A percentile compares a stretch with the other conserved stretches of the same genome.
phyloP scores from a whole-genome alignment of 805 yeast genomes.

The Schwanniomyces polymorphus region DNA sequence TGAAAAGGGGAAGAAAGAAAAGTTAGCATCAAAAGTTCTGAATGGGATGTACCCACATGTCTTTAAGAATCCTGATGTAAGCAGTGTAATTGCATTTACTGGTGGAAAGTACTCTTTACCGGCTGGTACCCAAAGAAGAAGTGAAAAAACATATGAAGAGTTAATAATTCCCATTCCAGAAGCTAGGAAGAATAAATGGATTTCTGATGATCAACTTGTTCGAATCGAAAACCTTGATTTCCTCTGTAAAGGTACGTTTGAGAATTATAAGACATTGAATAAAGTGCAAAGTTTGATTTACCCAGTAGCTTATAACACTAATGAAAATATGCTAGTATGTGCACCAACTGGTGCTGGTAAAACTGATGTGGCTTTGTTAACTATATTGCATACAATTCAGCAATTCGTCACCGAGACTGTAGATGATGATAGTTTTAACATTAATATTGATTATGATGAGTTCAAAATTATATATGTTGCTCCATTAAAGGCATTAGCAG shows the following conservation, averaged over 20 bases:
- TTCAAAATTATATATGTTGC: constrained; percentile 93
- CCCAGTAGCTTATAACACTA: constrained; percentile 89
- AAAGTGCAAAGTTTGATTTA: constrained; percentile 88
- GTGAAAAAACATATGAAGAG: constrained; percentile 71
- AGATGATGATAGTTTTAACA: constrained; percentile 44
- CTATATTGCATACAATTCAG: constrained; percentile 76
- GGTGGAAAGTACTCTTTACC: constrained; percentile 85
- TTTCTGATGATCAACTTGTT: constrained; percentile 48
- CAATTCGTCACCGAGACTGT: constrained; percentile 62
- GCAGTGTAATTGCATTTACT: constrained; percentile 64
- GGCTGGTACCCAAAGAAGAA: constrained; percentile 68
- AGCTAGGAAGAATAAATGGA: constrained; percentile 43
- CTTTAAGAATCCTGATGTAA: constrained; percentile 66
- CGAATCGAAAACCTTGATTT: constrained; percentile 65
- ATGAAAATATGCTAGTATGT: constrained; percentile 93
- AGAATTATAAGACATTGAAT: constrained; percentile 73
- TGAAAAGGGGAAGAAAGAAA: constrained; percentile 47
- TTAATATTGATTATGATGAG: constrained; percentile 74
- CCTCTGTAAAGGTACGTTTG: constrained; percentile 82
- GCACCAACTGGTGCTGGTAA: constrained; percentile 99
- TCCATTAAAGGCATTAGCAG: constrained; percentile 91
- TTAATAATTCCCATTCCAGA: constrained; percentile 78
- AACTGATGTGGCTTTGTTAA: constrained; percentile 85
- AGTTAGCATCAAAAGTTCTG: constrained; percentile 45
- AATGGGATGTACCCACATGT: constrained; percentile 81